Conservation (phyloP, 768 basidiomycete genomes). For the Tricholoma sp. region DNA sequence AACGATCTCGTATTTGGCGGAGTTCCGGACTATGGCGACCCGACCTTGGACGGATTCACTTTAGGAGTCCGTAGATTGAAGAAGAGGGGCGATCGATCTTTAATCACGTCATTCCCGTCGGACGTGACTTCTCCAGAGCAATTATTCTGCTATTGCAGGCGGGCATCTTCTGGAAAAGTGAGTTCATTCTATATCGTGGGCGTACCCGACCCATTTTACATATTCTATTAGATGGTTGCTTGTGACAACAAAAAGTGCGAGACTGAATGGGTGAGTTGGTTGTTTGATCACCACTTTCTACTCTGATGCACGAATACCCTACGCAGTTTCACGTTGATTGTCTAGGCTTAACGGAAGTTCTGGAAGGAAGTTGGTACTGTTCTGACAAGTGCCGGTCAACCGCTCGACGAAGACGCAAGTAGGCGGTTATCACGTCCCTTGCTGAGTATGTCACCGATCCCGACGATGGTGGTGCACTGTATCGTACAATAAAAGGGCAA, state of each 20-base stretch:
- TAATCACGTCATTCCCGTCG: too few species aligned
- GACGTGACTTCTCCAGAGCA: constrained; percentile 35
- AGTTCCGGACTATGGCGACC: neutral
- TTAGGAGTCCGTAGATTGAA: neutral
- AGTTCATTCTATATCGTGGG: constrained; percentile 20
- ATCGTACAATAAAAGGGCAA: neutral
- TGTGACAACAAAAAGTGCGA: constrained; percentile 72
- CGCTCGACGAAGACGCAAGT: constrained; percentile 28
- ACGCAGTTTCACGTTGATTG: constrained; percentile 70
- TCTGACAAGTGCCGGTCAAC: constrained; percentile 47
- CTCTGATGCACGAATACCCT: neutral
- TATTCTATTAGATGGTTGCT: constrained; percentile 66
- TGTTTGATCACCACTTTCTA: neutral
- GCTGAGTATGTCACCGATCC: neutral
- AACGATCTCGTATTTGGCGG: neutral
- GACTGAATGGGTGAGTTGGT: constrained; percentile 73
- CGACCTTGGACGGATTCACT: neutral
- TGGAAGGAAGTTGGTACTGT: constrained; percentile 70
- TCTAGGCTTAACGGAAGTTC: constrained; percentile 52
- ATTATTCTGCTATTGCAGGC: constrained; percentile 78
- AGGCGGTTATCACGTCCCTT: neutral
- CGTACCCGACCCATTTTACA: constrained; percentile 1
- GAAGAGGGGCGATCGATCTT: too few species aligned
- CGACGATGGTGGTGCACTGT: neutral
- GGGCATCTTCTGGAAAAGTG: constrained; percentile 77